phyloP scores from a whole-genome alignment of 495 filamentous ascomycete genomes.

The Bryoglossum gracile region DNA sequence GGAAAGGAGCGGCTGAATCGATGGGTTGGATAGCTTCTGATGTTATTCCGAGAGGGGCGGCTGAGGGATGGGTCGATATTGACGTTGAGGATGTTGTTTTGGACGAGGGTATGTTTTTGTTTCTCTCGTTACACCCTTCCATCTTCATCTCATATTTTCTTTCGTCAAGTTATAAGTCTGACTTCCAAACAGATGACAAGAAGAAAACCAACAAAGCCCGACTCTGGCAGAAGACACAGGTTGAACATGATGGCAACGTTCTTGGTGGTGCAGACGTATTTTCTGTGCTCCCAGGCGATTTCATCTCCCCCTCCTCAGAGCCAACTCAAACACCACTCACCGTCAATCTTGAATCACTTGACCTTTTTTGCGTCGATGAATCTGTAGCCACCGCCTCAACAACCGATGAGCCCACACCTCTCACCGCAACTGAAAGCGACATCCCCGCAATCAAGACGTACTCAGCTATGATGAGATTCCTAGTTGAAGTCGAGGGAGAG shows the following conservation, averaged over 20 bases:
- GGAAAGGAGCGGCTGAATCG: constrained; percentile 59
- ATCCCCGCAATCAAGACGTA: constrained; percentile 37
- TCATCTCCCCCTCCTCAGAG: constrained; percentile 46
- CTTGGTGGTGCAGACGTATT: constrained; percentile 42
- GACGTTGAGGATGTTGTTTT: constrained; percentile 31
- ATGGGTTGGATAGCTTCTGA: constrained; percentile 70
- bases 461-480: constrained; percentile 46
- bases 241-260: constrained; percentile 46
- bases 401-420: constrained; percentile 28
- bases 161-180: neutral
- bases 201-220: constrained; percentile 28
- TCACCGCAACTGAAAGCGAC: constrained; percentile 18
- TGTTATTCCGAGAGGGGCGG: constrained; percentile 41
- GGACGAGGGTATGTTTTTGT: constrained; percentile 8
- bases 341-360: constrained; percentile 38
- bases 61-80: constrained; percentile 61
- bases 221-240: constrained; percentile 37
- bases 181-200: neutral
- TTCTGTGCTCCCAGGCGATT: constrained; percentile 48
- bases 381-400: constrained; percentile 32
- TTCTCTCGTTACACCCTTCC: too few relatives aligned
- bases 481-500: constrained; percentile 31
- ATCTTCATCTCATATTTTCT: constrained; percentile 1
- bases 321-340: constrained; percentile 32
- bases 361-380: constrained; percentile 30